Base-by-base conservation (phyloP, 2,329 filamentous ascomycete species). In the Colletotrichum paranaense region DNA sequence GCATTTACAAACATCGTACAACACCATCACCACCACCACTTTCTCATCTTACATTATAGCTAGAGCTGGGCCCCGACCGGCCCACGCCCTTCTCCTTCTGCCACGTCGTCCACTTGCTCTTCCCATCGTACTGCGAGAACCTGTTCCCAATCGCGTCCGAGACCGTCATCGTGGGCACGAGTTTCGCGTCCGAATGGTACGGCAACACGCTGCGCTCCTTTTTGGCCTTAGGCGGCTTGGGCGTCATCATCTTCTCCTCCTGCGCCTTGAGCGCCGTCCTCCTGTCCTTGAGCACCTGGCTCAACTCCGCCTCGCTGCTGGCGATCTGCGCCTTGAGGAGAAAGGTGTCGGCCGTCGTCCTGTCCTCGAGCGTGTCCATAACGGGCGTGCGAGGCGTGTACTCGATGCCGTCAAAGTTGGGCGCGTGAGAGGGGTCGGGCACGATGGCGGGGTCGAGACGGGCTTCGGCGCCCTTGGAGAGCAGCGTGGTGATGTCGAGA, bases 241-340 rank as follows among this genome's bases (percentile, higher is more conserved):
- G 60, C 62, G 65, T 70, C 63, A 74, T 77, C 67, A 68, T 70
- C 63, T 75, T 77, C 67, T 80, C 79, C 42, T 81, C 69, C 64
- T 72, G 62, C 28, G 76, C 75, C 24, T 76, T 67, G 32, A 76
- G 76, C 46, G 76, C 59, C 77, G 87, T 88, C 71, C 83, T 87
- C 67, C 87, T 81, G 1, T 92, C 88, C 74, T 90, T 93, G 76
- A 97, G 82, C 53, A 98, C 92, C 0, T 93, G 88, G 14, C 88
- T 88, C 2, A 98, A 85, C 79, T 98, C 95, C 32, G 89, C 84
- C 55, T 97, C 94, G 67, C 91, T 87, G 42, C 87, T 89, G 6
- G 91, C 90, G 77, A 98, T 97, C 82, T 99, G 97, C 0, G 97
- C 96, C 78, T 90, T 92, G 63, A 98, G 88, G 79, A 97, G 97